Conservation (phyloP, 768 basidiomycete species). For the Tricholoma sp. region DNA sequence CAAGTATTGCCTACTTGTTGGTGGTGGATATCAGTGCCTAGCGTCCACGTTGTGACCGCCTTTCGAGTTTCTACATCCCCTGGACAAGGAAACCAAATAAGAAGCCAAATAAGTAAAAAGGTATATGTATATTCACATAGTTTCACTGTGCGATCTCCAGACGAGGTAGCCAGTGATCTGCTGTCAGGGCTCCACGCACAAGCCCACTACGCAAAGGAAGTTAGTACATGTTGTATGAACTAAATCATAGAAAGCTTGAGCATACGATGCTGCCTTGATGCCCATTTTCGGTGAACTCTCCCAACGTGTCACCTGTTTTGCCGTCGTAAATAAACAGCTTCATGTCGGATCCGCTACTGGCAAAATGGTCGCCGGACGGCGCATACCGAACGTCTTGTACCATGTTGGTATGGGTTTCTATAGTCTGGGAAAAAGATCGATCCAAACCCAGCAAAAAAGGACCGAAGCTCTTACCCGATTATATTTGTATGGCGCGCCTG, state of each 20-base stretch:
- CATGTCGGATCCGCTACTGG: slow-evolving; percentile 84
- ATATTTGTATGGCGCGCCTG: slow-evolving; percentile 85
- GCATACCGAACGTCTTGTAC: slow-evolving; percentile 88
- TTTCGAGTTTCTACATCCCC: slow-evolving; percentile 82
- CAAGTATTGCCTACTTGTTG: slow-evolving; percentile 92
- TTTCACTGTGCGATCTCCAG: slow-evolving; percentile 84
- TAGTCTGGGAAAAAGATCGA: slow-evolving; percentile 41
- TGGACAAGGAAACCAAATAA: slow-evolving; percentile 18
- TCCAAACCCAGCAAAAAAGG: neutral
- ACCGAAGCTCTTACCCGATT: slow-evolving; percentile 50
- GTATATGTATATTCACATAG: slow-evolving; percentile 51
- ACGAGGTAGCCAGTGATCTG: slow-evolving; percentile 71
- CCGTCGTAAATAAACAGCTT: slow-evolving; percentile 91
- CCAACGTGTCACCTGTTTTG: slow-evolving; percentile 73
- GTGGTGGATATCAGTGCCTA: slow-evolving; percentile 68
- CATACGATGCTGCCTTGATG: slow-evolving; percentile 77
- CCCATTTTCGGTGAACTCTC: slow-evolving; percentile 60
- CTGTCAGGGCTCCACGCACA: slow-evolving; percentile 79
- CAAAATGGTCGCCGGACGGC: slow-evolving; percentile 77
- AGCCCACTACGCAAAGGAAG: slow-evolving; percentile 44
- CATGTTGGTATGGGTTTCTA: slow-evolving; percentile 87
- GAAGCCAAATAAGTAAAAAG: neutral
- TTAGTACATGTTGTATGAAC: neutral
- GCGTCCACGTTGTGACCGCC: slow-evolving; percentile 58
- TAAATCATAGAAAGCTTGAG: slow-evolving; percentile 9